Evolutionary conservation across 164 flowering plant species (phyloP).

Genomic region (Buxus sempervirens): DNA sequence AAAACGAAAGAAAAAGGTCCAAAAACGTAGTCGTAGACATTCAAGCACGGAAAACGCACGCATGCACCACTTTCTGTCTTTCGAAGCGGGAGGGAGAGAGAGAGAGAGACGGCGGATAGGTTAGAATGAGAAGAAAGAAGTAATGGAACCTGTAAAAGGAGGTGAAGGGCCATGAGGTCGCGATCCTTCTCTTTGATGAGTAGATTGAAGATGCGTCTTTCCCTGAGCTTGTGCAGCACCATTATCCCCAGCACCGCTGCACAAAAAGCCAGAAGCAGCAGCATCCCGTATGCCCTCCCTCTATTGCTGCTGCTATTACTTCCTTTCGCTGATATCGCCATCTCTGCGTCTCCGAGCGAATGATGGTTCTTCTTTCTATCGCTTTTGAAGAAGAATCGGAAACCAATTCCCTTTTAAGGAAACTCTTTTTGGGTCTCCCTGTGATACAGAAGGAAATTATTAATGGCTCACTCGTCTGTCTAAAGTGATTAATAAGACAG

Average conservation of each 20-base stretch:
- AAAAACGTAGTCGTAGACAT: too few species aligned
- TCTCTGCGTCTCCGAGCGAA: too few species aligned
- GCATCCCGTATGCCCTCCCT: conserved; percentile 48
- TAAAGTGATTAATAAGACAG: neutral
- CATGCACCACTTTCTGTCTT: too few species aligned
- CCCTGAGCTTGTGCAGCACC: conserved; percentile 66
- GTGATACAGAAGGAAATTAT: neutral
- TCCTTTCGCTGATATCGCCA: conserved; percentile 14
- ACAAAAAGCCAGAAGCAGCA: conserved; percentile 61
- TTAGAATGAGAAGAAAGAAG: conserved; percentile 11
- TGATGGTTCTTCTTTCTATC: too few species aligned
- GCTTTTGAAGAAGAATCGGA: too few species aligned
- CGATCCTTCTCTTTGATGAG: conserved; percentile 58
- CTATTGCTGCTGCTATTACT: conserved; percentile 13
- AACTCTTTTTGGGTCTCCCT: too few species aligned
- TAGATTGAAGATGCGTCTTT: conserved; percentile 53
- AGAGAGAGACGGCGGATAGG: neutral
- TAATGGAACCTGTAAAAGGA: conserved; percentile 59
- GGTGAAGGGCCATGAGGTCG: conserved; percentile 53
- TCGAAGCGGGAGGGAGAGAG: neutral
- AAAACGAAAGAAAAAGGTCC: too few species aligned
- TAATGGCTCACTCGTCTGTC: neutral
- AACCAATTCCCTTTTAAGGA: too few species aligned
- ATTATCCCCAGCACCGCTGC: conserved; percentile 63
- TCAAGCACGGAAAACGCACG: too few species aligned